Evolutionary conservation across 257 asterid genomes (phyloP).

Genomic region (Nicotiana undulata): DNA sequence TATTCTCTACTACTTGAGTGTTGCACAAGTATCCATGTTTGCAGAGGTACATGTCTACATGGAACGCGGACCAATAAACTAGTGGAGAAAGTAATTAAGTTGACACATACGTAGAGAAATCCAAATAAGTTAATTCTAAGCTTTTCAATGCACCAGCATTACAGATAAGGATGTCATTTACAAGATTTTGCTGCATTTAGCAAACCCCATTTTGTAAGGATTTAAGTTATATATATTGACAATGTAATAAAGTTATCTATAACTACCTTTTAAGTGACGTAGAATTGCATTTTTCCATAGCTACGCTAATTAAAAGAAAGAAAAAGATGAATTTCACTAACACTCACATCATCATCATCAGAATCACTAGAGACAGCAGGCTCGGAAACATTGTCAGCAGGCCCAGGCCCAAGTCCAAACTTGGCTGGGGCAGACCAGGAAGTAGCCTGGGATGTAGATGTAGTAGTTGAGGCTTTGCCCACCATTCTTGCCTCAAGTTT

Average conservation of each 20-base stretch:
- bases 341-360: slow-evolving; percentile 76
- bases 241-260: too few relatives aligned
- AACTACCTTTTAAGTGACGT: too few relatives aligned
- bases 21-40: too few relatives aligned
- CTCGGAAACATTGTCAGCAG: slow-evolving; percentile 32
- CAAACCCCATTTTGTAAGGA: background rate
- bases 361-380: slow-evolving; percentile 60
- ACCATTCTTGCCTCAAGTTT: slow-evolving; percentile 90
- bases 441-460: slow-evolving; percentile 40
- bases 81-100: background rate
- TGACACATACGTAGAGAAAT: background rate
- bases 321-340: slow-evolving; percentile 4
- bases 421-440: slow-evolving; percentile 39
- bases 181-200: background rate
- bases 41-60: background rate
- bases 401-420: slow-evolving; percentile 30
- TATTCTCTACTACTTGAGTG: too few relatives aligned
- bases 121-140: background rate
- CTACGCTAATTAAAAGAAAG: background rate
- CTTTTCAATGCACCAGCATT: background rate
- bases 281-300: background rate
- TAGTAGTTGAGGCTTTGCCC: slow-evolving; percentile 57
- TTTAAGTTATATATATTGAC: too few relatives aligned
- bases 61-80: background rate
- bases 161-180: background rate